Evolutionary conservation across 345 rosid genomes (phyloP).

Genomic region (Gossypium australe): DNA sequence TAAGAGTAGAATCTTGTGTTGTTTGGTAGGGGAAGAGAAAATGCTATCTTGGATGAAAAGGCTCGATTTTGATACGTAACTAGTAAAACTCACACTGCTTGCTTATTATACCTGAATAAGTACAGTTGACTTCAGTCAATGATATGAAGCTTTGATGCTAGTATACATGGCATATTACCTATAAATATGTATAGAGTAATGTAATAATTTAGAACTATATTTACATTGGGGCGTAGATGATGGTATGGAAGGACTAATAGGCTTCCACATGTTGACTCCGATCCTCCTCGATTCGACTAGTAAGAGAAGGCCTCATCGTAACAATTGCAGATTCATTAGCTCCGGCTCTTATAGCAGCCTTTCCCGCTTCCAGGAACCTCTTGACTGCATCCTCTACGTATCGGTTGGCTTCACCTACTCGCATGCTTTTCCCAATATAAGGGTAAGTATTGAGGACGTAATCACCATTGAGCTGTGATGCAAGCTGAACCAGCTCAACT

Average conservation of each 20-base stretch:
- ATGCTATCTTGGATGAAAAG: not conserved
- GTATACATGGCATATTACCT: not conserved
- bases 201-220: not conserved
- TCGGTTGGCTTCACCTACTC: slow-evolving; percentile 71
- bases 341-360: slow-evolving; percentile 82
- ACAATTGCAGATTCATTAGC: slow-evolving; percentile 87
- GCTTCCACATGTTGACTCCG: slow-evolving; percentile 13
- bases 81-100: not conserved
- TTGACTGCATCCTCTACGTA: slow-evolving; percentile 86
- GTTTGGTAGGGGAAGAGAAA: not conserved
- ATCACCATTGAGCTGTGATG: slow-evolving; percentile 92
- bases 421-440: slow-evolving; percentile 78
- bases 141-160: not conserved
- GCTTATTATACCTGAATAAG: not conserved
- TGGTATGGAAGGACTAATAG: slow-evolving; percentile 7
- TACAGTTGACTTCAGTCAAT: not conserved
- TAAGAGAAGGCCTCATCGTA: slow-evolving; percentile 88
- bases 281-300: slow-evolving; percentile 32
- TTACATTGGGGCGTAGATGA: not conserved
- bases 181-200: slow-evolving; percentile 4
- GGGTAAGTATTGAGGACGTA: slow-evolving; percentile 77
- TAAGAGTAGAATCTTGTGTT: not conserved
- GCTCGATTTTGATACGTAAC: not conserved
- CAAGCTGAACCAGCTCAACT: slow-evolving; percentile 91
- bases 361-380: slow-evolving; percentile 94